Base-by-base conservation (phyloP, 192 early-diverging fungal species). In the Coemansia sp. region DNA sequence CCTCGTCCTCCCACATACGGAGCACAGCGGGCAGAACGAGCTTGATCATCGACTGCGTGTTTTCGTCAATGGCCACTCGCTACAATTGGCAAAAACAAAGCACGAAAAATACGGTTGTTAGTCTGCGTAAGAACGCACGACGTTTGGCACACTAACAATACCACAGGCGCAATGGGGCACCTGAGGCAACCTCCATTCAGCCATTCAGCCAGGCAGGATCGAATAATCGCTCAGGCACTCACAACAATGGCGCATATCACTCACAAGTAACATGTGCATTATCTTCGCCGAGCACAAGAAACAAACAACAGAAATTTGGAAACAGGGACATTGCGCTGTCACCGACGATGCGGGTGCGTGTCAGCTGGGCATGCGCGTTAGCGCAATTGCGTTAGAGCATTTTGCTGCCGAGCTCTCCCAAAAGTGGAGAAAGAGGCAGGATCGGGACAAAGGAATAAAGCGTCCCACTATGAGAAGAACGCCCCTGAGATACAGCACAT, bases 1-100 rank as follows among this genome's bases (percentile, higher is more conserved):
- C 91, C 69, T 96, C 94, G 1, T 93, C 89, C 19, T 84, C 80
- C 87, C 92, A 88, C 70, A 94, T 83, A 19, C 65, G 35, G 48
- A 93, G 67, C 56, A 94, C 80, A 22, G 85, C 83, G 3, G 90
- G 90, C 49, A 94, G 85, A 6, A 89, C 84, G 45, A 89, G 63
- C 61, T 75, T 83, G 57, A 86, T 87, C 76, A 95, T 84, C 57
- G 80, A 77, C 7, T 72, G 74, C 37, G 95, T 91, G 69, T 92
- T 88, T 27, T 91, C 85, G 66, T 94, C 85, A 8, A 96, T 77
- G 43, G 89, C 64, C 67, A 82, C 69, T 19, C 69, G 56, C 78
- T 81, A 89, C 67, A 85, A 64, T 45, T 45, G 41, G 41, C 41
- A 45, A 45, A 45, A n/a, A 3, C 11, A 45, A 45, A 45, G 41